phyloP scores from a whole-genome alignment of 78 protist genomes.

The Creolimax fragrantissima region DNA sequence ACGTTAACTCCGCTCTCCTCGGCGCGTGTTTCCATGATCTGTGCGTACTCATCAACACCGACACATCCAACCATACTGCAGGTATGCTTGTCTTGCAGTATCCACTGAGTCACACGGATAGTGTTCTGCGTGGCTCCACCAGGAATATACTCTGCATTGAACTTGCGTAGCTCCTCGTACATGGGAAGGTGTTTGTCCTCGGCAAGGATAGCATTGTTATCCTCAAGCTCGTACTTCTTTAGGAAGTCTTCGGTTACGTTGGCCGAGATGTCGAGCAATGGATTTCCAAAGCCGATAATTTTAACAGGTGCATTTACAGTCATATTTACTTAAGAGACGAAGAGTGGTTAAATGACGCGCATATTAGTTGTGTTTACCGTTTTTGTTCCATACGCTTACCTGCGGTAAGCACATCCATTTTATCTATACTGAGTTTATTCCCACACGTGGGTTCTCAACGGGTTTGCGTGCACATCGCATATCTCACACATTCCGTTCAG shows the following conservation, averaged over 20 bases:
- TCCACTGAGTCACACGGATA: conserved; percentile 59
- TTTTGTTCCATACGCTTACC: too few species aligned
- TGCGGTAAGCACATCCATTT: too few species aligned
- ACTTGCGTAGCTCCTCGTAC: conserved; percentile 58
- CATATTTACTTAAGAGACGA: not conserved
- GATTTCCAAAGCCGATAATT: conserved; percentile 62
- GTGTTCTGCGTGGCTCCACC: conserved; percentile 88
- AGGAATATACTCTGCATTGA: conserved; percentile 71
- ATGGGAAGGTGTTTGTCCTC: conserved; percentile 78
- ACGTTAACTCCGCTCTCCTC: conserved; percentile 50
- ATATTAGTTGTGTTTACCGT: too few species aligned
- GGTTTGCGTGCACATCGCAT: too few species aligned
- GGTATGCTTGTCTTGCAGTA: conserved; percentile 28
- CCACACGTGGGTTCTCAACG: too few species aligned
- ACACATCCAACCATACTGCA: conserved; percentile 79
- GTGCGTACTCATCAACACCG: conserved; percentile 76
- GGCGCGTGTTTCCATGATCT: conserved; percentile 41
- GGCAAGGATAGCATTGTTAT: conserved; percentile 77
- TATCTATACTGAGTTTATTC: too few species aligned
- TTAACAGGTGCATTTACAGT: not conserved
- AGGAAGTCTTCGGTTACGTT: conserved; percentile 44
- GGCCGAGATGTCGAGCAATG: conserved; percentile 77
- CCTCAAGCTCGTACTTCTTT: conserved; percentile 62
- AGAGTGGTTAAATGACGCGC: too few species aligned
- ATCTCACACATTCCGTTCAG: too few species aligned